Evolutionary conservation across 2,329 filamentous ascomycete genomes (phyloP), one percentile per base, ranked within the genome.

Genomic region (Gaeumannomyces sp.): DNA sequence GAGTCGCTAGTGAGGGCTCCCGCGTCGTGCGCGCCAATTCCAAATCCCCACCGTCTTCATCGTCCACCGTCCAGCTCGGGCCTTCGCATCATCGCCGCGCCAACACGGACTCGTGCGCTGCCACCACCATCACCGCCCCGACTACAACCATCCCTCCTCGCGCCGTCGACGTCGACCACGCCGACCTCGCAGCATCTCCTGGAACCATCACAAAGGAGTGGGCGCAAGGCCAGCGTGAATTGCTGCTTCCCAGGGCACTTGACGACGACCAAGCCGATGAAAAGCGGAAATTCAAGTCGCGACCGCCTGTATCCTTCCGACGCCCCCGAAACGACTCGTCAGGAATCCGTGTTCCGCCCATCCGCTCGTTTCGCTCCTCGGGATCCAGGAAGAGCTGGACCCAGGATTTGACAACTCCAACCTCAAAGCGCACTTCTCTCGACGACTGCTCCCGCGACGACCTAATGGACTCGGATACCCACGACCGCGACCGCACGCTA

Each of bases 291-390:
- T 72, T 74, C 69, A 66, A 77, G 72, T 72, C 77, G 74, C 75
- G 83, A 72, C 80, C 79, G 58, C 83, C 83, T 28, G 74, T 83
- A 65, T 85, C 83, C 28, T 84, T 81, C 73, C 81, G 78, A 68
- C 76, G 77, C 31, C 78, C 77, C 60, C 71, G 72, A 63, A 72
- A 65, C 67, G 70, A 72, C 57, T 71, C 72, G 25, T 71, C 72
- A 59, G 73, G 71, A 57, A 70, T 73, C 29, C 62, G 62, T 25
- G 78, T 85, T 57, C 82, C 83, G 22, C 83, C 83, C 10, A 85
- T 85, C 71, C 81, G 84, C 64, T 76, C 78, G 11, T 85, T 85
- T 69, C 80, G 84, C 66, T 85, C 83, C 31, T 85, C 84, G 53
- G 81, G 80, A 69, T 83, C 83, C 67, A 82, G 85, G 68, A 83